Conservation (phyloP, 345 rosid species). For the Laguncularia racemosa region DNA sequence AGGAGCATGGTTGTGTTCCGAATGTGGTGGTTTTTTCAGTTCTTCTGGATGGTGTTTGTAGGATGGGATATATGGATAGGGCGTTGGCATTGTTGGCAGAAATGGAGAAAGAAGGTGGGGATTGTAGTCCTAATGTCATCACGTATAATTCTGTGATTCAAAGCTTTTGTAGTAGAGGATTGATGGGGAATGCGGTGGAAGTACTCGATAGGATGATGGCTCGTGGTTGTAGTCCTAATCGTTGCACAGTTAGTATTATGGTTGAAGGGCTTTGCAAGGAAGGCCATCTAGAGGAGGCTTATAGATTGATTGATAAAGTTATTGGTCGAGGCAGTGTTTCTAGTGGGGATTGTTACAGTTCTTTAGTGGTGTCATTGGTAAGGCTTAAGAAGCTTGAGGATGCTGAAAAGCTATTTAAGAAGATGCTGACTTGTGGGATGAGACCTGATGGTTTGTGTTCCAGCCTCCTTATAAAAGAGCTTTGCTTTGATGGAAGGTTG, state of each 20-base stretch:
- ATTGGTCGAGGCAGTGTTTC: constrained; percentile 45
- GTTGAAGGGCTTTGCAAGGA: constrained; percentile 49
- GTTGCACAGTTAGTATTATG: constrained; percentile 58
- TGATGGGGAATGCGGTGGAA: constrained; percentile 40
- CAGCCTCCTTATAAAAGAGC: constrained; percentile 52
- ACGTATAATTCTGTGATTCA: constrained; percentile 65
- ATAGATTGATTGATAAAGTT: constrained; percentile 49
- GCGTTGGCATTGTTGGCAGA: constrained; percentile 51
- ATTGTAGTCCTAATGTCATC: constrained; percentile 51
- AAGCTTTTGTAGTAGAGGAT: constrained; percentile 49
- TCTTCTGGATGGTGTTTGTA: constrained; percentile 59
- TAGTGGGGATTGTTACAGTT: constrained; percentile 54
- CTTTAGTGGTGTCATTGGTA: constrained; percentile 46
- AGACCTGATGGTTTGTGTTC: constrained; percentile 69
- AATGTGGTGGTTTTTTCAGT: constrained; percentile 58
- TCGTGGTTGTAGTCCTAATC: constrained; percentile 53
- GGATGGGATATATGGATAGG: constrained; percentile 41
- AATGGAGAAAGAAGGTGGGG: constrained; percentile 64
- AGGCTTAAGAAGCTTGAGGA: constrained; percentile 39
- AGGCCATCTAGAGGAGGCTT: constrained; percentile 40
- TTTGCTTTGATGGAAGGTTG: constrained; percentile 39
- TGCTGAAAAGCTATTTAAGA: constrained; percentile 49
- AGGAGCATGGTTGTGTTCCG: constrained; percentile 41
- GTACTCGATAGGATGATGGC: constrained; percentile 67
- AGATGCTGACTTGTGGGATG: constrained; percentile 36